These are phyloP conservation scores for Dictyostelium purpureum DNA, from an alignment of 78 protist genomes.

Conservation along the genomic window DNA sequence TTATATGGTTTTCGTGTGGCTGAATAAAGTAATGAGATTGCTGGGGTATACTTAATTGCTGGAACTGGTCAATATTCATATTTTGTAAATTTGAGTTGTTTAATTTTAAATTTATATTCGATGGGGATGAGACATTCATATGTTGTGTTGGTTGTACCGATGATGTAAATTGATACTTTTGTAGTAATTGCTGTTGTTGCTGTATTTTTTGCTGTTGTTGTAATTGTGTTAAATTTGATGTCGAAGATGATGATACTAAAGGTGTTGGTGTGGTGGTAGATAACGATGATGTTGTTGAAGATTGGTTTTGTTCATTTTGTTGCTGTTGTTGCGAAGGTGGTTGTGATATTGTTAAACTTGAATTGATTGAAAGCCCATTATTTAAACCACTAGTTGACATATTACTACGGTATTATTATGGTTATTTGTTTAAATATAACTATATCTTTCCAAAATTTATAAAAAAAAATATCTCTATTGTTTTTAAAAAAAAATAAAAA, in stretches of 20 bases:
- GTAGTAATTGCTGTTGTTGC: constrained; percentile 2
- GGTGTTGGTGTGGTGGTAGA: constrained; percentile 1
- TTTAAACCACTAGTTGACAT: too few relatives aligned
- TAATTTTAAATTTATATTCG: not conserved
- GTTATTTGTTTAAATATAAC: too few relatives aligned
- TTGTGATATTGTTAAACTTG: too few relatives aligned
- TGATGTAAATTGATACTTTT: not conserved
- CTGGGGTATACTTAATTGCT: not conserved
- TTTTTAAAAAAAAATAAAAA: too few relatives aligned
- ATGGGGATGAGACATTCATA: not conserved
- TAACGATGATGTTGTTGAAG: not conserved
- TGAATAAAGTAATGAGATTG: not conserved
- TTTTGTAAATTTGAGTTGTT: not conserved
- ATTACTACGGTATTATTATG: too few relatives aligned
- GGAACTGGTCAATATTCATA: not conserved
- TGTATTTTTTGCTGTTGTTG: constrained; percentile 12
- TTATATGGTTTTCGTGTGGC: not conserved
- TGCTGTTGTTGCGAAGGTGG: constrained; percentile 30
- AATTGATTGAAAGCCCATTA: too few relatives aligned
- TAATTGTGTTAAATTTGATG: constrained; percentile 5
- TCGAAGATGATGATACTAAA: not conserved
- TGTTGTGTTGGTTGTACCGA: not conserved
- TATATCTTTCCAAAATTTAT: too few relatives aligned
- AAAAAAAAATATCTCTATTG: too few relatives aligned
- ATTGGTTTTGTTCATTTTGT: constrained; percentile 21